Evolutionary conservation across 1,284 basidiomycete species (phyloP), one percentile per base, ranked within the genome.

Genomic region (Mycosarcoma mackinlayi): DNA sequence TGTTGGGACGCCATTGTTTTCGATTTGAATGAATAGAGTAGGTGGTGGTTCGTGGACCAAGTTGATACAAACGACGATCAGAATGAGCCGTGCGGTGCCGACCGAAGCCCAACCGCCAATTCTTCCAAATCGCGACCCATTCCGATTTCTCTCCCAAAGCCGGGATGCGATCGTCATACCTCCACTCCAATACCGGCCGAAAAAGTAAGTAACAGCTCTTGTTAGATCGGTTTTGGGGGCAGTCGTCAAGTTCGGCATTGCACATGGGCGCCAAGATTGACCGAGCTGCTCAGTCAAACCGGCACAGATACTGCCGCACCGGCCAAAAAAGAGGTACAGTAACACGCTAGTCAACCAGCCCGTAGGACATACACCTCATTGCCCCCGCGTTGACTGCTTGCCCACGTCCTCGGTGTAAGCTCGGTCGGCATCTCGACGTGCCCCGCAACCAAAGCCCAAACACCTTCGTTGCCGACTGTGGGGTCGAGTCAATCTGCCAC

Each of bases 1-100:
- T 64, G 59, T 37, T 58, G 52, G 25, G 69, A 72, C 10, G 64
- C 59, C 63, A 66, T 72, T 31, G 47, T 53, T 55, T 47, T 44
- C 19, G 46, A 58, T 53, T 23, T 18, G 33, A 8, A 10, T 37
- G 31, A 5, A 18, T 27, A 10, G n/a, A 31, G 35, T 48, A 46
- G 33, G 23, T 30, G 40, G 13, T 21, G 16, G 19, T 47, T 18
- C 39, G 14, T 42, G 11, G 16, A 37, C 6, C 31, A 30, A 40
- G 14, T 37, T 16, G 34, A 24, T 16, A 30, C 25, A 38, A 49
- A 9, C 14, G 49, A 25, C 14, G n/a, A 40, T 24, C 30, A 18
- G 14, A 28, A 39, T 33, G 55, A 50, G 39, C 54, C 46, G 46
- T 49, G 46, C 46, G 35, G 30, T 30, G 25, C 24, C 11, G 37